Evolutionary conservation across 257 asterid species (phyloP), one percentile per base, ranked within the genome.

Genomic region (Fraxinus quadrangulata): DNA sequence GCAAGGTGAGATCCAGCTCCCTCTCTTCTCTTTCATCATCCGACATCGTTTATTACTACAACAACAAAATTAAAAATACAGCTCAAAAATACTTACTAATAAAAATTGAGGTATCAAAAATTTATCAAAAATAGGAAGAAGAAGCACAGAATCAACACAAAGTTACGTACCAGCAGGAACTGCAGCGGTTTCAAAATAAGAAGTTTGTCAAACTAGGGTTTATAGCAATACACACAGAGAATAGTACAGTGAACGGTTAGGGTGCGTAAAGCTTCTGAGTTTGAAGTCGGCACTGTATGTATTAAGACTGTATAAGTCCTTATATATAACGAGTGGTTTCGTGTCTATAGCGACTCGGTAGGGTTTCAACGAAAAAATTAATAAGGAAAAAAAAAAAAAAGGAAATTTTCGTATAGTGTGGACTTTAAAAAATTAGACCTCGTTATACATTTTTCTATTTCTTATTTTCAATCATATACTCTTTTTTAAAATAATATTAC

Each of bases 1-100:
- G 86, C 77, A 86, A 85, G 59, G 91, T 84, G 85, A 94, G 97
- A 90, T 92, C 98, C 90, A 92, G 76, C 89, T 94, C 98, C 54
- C 72, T 82, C 97, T 94, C 98, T 79, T 92, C 98, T 71, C 97
- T 85, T 81, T 92, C 97, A 45, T 94, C 98, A 74, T 94, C 98
- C 81, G 98, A 92, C 97, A 91, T 90, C 74, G 76, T 86, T 2
- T 51, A 16, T 17, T 51, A 51, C 61, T 51, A 19, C 61, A 51
- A 51, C 21, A 51, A 51, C 59, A 49, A 49, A 51, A 51, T 51
- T 19, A 51, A 19, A 21, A 19, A 51, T 4, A 16, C 6, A 51
- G 9, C 7, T 14, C 17, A 51, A 0, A 51, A 51, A 51, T 16
- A 17, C 17, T 14, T 2, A 51, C n/a, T 21, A 51, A 16, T 51